A percentile compares a stretch with the other conserved stretches of the same genome.
Evolutionary conservation across 2,329 filamentous ascomycete genomes (phyloP).

Genomic region (Fusarium penzigii): DNA sequence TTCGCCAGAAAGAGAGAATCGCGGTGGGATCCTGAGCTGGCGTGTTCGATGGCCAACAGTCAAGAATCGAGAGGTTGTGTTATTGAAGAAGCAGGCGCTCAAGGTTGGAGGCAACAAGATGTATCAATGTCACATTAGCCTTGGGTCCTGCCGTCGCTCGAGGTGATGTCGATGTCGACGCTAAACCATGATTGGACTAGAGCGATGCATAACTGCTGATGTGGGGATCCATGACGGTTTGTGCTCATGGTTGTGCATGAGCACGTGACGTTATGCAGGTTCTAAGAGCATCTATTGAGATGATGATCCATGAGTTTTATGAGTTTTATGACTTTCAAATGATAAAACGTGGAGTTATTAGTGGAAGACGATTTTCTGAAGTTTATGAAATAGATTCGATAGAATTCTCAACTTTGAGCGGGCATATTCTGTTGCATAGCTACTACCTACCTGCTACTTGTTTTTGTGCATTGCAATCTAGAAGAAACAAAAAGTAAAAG

Average conservation of each 20-base stretch:
- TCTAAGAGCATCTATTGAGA: slow-evolving; percentile 22
- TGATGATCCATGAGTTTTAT: neutral
- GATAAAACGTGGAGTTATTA: too few relatives aligned
- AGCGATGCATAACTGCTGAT: slow-evolving; percentile 27
- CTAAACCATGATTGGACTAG: slow-evolving; percentile 25
- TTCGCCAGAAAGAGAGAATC: neutral
- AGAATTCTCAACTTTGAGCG: too few relatives aligned
- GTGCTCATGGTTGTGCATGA: slow-evolving; percentile 20
- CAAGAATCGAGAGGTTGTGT: slow-evolving; percentile 16
- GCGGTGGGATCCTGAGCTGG: slow-evolving; percentile 2
- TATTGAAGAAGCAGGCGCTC: slow-evolving; percentile 23
- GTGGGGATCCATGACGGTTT: slow-evolving; percentile 2
- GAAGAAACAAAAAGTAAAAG: too few relatives aligned
- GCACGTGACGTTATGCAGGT: slow-evolving; percentile 32
- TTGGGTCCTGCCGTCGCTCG: slow-evolving; percentile 23
- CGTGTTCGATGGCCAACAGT: slow-evolving; percentile 4
- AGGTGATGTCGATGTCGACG: slow-evolving; percentile 17
- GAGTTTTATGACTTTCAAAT: too few relatives aligned
- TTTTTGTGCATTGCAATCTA: too few relatives aligned
- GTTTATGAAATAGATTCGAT: too few relatives aligned
- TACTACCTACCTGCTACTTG: too few relatives aligned
- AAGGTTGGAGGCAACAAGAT: slow-evolving; percentile 21
- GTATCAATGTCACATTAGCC: slow-evolving; percentile 30
- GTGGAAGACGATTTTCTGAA: too few relatives aligned
- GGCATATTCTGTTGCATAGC: too few relatives aligned